Base-by-base conservation (phyloP, 768 basidiomycete species). In the Leccinum incarnatum region DNA sequence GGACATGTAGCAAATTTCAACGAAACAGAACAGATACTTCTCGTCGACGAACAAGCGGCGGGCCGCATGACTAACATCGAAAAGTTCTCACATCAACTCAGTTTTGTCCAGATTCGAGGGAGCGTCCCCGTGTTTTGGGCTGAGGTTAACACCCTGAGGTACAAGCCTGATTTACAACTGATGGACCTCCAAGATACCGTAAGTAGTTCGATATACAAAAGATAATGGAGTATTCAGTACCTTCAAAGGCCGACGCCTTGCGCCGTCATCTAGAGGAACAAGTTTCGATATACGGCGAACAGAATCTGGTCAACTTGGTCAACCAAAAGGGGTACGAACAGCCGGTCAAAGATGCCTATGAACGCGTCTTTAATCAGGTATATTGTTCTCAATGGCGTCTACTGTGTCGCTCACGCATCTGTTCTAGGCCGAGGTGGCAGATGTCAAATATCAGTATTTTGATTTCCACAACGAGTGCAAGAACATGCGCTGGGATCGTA, bases 381-480 rank as follows among this genome's bases (percentile, higher is more conserved):
- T 57, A 76, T 65, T 63, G 25, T 52, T 57, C 19, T 51, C 32
- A 15, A 37, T 46, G 8, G 10, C 4, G 10, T 51, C 36, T 40
- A 47, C 42, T 37, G 47, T 46, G 17, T 37, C 15, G 21, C 45
- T 56, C 4, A 54, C 25, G 25, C 1, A 27, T 50, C 11, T 59
- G 4, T 47, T 64, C 12, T 54, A 91, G 90, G 72, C 84, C 53
- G 79, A 85, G 65, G 67, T 89, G 34, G 79, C 86, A 4, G 79
- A 85, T 32, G 87, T 91, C 42, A 86, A 85, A 66, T 99, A 99
- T 68, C 80, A 90, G 62, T 97, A 98, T 76, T 99, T 98, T 67
- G 97, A 99, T 69, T 99, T 99, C 78, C 96, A 98, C 72, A 87
- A 83, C 60, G 95, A 98, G 73, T 98, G 95, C 79, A 90, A 85